phyloP scores from a whole-genome alignment of 306 rosid species.

The Prunus davidiana region DNA sequence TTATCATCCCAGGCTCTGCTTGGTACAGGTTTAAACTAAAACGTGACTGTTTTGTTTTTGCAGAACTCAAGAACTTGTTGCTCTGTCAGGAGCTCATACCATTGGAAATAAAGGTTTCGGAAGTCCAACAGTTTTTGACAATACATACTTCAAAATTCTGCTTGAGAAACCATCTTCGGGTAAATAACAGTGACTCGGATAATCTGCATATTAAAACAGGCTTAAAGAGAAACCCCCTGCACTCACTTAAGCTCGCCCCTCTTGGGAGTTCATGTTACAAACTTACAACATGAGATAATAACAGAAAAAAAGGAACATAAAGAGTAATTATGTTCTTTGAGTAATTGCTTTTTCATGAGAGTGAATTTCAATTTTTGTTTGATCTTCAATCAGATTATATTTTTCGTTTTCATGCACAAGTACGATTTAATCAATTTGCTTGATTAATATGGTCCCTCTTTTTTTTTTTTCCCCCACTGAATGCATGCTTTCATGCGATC shows the following conservation, averaged over 20 bases:
- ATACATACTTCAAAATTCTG: slow-evolving; percentile 85
- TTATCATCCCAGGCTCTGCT: not conserved
- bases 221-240: not conserved
- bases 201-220: not conserved
- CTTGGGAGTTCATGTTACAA: not conserved
- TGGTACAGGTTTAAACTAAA: not conserved
- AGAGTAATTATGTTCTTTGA: not conserved
- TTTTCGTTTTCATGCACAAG: not conserved
- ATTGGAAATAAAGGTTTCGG: slow-evolving; percentile 94
- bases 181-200: slow-evolving; percentile 22
- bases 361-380: not conserved
- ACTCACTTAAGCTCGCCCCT: not conserved
- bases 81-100: slow-evolving; percentile 95
- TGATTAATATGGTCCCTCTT: not conserved
- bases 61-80: slow-evolving; percentile 90
- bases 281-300: not conserved
- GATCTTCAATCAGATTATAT: slow-evolving; percentile 1
- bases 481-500: not conserved
- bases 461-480: not conserved
- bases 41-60: slow-evolving; percentile 24
- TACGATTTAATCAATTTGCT: not conserved
- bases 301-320: not conserved
- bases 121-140: slow-evolving; percentile 74
- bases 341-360: not conserved
- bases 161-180: slow-evolving; percentile 80